Percentiles rank a stretch among this genome's conserved stretches.
These are phyloP conservation scores for Gossypium arboreum DNA, from an alignment of 345 rosid genomes.

Conservation along the genomic window DNA sequence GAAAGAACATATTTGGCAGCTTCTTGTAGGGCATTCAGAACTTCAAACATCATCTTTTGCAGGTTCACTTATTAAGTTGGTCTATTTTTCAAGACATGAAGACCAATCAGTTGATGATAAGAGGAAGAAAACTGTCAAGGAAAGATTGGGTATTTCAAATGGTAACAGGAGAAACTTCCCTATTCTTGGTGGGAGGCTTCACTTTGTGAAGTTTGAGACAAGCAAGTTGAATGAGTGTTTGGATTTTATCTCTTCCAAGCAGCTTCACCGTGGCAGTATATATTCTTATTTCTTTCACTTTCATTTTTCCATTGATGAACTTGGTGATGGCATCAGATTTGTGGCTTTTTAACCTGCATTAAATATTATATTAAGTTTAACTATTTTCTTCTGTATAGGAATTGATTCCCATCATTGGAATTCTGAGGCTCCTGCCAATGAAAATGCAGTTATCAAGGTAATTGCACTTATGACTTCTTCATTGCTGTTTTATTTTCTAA, in stretches of 20 bases:
- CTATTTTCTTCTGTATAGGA: conserved; percentile 27
- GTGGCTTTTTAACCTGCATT: neutral
- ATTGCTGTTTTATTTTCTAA: neutral
- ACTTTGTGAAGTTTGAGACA: conserved; percentile 95
- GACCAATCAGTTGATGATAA: conserved; percentile 53
- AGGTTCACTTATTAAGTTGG: conserved; percentile 96
- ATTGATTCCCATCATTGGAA: conserved; percentile 44
- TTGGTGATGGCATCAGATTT: neutral
- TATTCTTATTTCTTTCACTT: conserved; percentile 6
- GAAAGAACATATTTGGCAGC: neutral
- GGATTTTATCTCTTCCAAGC: conserved; percentile 91
- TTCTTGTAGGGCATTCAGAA: neutral
- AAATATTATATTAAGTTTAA: neutral
- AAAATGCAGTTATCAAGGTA: conserved; percentile 56
- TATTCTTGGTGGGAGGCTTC: conserved; percentile 96
- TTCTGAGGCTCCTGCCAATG: conserved; percentile 33
- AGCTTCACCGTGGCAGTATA: conserved; percentile 78
- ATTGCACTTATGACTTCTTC: neutral
- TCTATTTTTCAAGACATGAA: conserved; percentile 97
- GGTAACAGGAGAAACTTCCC: conserved; percentile 88
- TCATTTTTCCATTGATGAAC: conserved; percentile 1
- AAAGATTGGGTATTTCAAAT: conserved; percentile 70
- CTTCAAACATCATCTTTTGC: conserved; percentile 22
- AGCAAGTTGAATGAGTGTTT: conserved; percentile 83
- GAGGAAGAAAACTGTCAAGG: conserved; percentile 68